These are phyloP conservation scores for Lactifluus pinguis DNA, from an alignment of 768 basidiomycete genomes.

Conservation along the genomic window DNA sequence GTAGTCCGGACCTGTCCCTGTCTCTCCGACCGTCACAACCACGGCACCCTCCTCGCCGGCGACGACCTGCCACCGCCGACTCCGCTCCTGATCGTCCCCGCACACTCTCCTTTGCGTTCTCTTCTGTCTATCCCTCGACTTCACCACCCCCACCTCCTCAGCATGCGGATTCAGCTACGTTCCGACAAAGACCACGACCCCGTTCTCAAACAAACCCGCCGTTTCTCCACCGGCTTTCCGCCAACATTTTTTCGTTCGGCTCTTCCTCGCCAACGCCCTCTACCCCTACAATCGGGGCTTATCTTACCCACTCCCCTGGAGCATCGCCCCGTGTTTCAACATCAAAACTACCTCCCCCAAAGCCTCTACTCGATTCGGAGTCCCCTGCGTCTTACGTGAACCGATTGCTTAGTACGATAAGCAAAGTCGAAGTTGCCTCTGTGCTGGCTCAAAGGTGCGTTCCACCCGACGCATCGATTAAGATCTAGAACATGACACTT, in stretches of 20 bases:
- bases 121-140: constrained; percentile 1
- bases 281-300: constrained; percentile 18
- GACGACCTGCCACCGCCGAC: constrained; percentile 39
- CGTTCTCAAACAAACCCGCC: constrained; percentile 59
- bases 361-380: constrained; percentile 49
- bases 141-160: constrained; percentile 18
- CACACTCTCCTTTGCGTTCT: constrained; percentile 21
- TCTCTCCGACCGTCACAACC: background rate
- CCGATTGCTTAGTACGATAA: constrained; percentile 54
- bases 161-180: constrained; percentile 12
- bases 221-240: constrained; percentile 58
- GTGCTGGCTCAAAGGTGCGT: constrained; percentile 74
- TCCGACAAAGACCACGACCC: constrained; percentile 34
- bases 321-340: constrained; percentile 40
- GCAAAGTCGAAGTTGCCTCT: constrained; percentile 69
- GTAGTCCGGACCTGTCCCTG: constrained; percentile 11
- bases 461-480: background rate
- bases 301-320: constrained; percentile 21
- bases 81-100: constrained; percentile 25
- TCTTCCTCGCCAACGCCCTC: constrained; percentile 30
- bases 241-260: constrained; percentile 50
- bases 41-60: background rate
- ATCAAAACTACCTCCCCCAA: constrained; percentile 39
- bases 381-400: constrained; percentile 60
- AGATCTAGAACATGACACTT: constrained; percentile 1